phyloP scores from a whole-genome alignment of 192 early-diverging fungal species.

The Backusella psychrophila region DNA sequence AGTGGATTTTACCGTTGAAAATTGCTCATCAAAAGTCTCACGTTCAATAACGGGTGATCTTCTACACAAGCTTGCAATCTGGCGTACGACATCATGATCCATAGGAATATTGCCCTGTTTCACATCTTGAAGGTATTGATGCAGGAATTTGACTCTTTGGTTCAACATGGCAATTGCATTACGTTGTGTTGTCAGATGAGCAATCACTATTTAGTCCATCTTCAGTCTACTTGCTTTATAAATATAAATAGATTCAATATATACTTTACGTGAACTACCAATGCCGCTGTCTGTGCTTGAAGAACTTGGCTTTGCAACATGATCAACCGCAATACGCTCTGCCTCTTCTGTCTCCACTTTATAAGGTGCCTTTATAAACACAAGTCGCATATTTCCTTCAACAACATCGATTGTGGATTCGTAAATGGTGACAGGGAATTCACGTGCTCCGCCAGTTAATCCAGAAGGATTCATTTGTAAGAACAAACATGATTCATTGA shows the following conservation, averaged over 20 bases:
- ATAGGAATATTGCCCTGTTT: conserved; percentile 55
- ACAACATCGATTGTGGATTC: conserved; percentile 74
- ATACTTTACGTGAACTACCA: conserved; percentile 52
- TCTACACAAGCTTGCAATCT: conserved; percentile 71
- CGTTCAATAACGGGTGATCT: conserved; percentile 69
- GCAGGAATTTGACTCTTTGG: conserved; percentile 63
- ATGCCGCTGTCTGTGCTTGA: conserved; percentile 51
- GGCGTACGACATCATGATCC: conserved; percentile 75
- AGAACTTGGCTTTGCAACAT: conserved; percentile 65
- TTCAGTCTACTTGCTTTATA: background rate
- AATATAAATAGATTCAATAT: background rate
- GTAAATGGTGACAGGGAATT: conserved; percentile 75
- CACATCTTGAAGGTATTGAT: conserved; percentile 71
- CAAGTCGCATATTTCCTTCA: conserved; percentile 48
- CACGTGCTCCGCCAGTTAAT: conserved; percentile 44
- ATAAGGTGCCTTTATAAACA: conserved; percentile 66
- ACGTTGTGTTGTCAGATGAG: conserved; percentile 67
- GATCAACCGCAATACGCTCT: conserved; percentile 86
- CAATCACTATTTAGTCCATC: conserved; percentile 50
- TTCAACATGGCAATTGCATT: conserved; percentile 86
- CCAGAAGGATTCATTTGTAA: conserved; percentile 66
- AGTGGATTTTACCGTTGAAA: conserved; percentile 51
- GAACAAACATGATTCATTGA: conserved; percentile 77
- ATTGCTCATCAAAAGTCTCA: conserved; percentile 69
- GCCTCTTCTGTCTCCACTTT: conserved; percentile 85